phyloP scores from a whole-genome alignment of 345 rosid genomes.

The Ceriops decandra region DNA sequence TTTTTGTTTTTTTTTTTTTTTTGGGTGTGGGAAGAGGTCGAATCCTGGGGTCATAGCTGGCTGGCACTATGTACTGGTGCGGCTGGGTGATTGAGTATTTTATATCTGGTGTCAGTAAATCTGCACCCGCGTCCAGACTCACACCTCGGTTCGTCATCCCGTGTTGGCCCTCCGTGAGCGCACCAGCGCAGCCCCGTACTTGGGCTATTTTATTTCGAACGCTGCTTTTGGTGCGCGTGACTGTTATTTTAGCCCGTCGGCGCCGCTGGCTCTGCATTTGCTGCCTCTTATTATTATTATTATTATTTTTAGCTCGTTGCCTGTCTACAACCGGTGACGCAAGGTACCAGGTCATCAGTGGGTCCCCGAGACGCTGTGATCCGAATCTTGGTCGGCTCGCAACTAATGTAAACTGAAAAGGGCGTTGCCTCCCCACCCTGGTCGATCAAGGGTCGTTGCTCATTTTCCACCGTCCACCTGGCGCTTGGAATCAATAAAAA shows the following conservation, averaged over 20 bases:
- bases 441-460: neutral
- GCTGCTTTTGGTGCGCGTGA: no score
- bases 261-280: slow-evolving; percentile 14
- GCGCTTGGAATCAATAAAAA: neutral
- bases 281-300: neutral
- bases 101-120: neutral
- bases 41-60: no score
- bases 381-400: neutral
- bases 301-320: neutral
- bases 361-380: neutral
- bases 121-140: slow-evolving; percentile 14
- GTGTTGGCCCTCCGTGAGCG: neutral
- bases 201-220: no score
- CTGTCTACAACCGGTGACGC: neutral
- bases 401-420: neutral
- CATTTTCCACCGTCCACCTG: neutral
- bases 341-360: neutral
- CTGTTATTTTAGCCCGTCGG: slow-evolving; percentile 11
- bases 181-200: neutral
- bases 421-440: neutral
- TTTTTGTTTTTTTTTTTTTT: no score
- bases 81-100: no score
- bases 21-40: no score
- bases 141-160: neutral
- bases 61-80: no score